Evolutionary conservation across 1,284 basidiomycete species (phyloP).

Genomic region (Cryptococcus hybrid): DNA sequence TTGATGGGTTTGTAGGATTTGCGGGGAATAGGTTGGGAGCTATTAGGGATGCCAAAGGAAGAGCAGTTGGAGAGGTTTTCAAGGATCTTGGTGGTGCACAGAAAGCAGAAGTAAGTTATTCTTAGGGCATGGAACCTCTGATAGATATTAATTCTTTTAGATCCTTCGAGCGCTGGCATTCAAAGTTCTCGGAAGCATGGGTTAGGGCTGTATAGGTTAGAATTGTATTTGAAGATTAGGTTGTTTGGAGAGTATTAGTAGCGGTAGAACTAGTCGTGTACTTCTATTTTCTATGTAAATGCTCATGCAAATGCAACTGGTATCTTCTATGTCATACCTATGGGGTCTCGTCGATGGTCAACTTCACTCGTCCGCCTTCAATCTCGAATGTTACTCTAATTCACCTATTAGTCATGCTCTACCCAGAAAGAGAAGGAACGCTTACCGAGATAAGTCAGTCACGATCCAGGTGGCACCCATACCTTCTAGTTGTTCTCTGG

Average conservation of each 20-base stretch:
- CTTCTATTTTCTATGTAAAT: too few relatives aligned
- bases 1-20: constrained; percentile 55
- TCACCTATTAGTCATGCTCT: background rate
- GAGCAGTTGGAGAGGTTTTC: constrained; percentile 90
- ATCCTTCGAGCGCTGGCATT: constrained; percentile 81
- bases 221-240: background rate
- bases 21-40: constrained; percentile 84
- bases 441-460: constrained; percentile 38
- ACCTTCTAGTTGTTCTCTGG: constrained; percentile 59
- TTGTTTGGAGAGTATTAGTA: too few relatives aligned
- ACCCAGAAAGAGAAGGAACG: background rate
- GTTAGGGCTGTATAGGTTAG: constrained; percentile 4
- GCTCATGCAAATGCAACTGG: too few relatives aligned
- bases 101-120: constrained; percentile 72
- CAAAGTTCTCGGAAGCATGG: constrained; percentile 72
- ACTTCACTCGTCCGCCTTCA: constrained; percentile 18
- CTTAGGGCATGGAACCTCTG: background rate
- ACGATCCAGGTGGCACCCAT: constrained; percentile 49
- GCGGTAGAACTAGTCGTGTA: too few relatives aligned
- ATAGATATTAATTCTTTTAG: constrained; percentile 50
- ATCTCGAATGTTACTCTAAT: constrained; percentile 20
- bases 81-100: constrained; percentile 69
- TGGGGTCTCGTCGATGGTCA: constrained; percentile 21
- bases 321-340: background rate
- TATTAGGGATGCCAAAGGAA: constrained; percentile 87